These are phyloP conservation scores for Plenodomus biglobosus DNA, from an alignment of 2,329 filamentous ascomycete genomes.

Conservation along the genomic window DNA sequence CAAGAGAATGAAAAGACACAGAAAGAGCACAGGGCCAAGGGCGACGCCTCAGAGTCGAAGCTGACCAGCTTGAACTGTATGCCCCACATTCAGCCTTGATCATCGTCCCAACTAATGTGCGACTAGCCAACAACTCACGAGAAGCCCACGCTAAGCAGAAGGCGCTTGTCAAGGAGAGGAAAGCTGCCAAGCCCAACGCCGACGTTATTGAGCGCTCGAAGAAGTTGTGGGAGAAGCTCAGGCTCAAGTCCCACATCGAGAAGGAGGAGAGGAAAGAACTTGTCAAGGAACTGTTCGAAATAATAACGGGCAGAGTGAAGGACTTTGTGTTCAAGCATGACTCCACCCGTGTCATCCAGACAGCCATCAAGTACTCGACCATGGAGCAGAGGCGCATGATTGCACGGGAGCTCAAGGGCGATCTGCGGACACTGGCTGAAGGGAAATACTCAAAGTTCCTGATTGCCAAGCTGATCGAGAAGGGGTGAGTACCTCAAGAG, in stretches of 20 bases:
- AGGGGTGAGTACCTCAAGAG: constrained; percentile 52
- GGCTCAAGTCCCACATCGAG: constrained; percentile 89
- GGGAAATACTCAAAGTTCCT: constrained; percentile 97
- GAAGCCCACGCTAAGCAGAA: constrained; percentile 95
- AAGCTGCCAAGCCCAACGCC: constrained; percentile 88
- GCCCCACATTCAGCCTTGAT: neutral
- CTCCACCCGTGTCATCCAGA: constrained; percentile 93
- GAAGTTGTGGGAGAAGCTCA: constrained; percentile 94
- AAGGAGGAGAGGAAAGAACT: constrained; percentile 83
- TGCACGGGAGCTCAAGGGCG: constrained; percentile 79
- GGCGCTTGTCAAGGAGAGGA: constrained; percentile 81
- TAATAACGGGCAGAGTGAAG: constrained; percentile 86
- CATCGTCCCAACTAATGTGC: constrained; percentile 13
- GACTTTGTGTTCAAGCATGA: constrained; percentile 99
- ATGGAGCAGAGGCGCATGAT: constrained; percentile 83
- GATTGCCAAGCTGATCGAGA: constrained; percentile 92
- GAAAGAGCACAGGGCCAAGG: constrained; percentile 31
- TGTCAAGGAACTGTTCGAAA: constrained; percentile 84
- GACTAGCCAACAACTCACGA: constrained; percentile 67
- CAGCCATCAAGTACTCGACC: constrained; percentile 92
- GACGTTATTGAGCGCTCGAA: constrained; percentile 87
- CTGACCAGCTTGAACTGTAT: constrained; percentile 34
- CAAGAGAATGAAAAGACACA: constrained; percentile 24
- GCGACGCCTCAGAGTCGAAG: constrained; percentile 22
- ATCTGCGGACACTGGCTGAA: constrained; percentile 82